Evolutionary conservation across 345 rosid genomes (phyloP).

Genomic region (Corchorus capsularis): DNA sequence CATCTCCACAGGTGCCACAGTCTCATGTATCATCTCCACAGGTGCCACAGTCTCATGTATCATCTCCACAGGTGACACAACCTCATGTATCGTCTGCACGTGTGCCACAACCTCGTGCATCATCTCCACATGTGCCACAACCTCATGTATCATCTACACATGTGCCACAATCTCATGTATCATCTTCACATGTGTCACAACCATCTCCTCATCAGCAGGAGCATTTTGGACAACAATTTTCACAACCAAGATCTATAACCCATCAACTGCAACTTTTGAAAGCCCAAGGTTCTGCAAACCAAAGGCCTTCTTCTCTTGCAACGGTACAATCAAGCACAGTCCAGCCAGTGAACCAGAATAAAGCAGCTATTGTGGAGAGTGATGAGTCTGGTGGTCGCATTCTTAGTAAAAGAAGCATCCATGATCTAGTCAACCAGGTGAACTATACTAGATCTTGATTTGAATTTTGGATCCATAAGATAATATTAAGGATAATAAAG

Average conservation of each 20-base stretch:
- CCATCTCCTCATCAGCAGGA: constrained; percentile 59
- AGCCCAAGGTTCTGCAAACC: constrained; percentile 44
- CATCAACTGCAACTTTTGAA: constrained; percentile 61
- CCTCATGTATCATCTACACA: constrained; percentile 55
- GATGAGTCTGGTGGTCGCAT: constrained; percentile 64
- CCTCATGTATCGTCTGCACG: constrained; percentile 55
- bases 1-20: constrained; percentile 60
- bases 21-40: constrained; percentile 51
- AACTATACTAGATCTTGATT: constrained; percentile 17
- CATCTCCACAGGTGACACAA: constrained; percentile 14
- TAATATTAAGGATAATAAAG: neutral
- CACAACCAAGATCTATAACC: constrained; percentile 58
- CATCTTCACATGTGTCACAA: neutral
- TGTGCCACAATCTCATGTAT: constrained; percentile 40
- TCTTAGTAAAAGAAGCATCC: constrained; percentile 86
- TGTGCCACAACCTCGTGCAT: constrained; percentile 40
- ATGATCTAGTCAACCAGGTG: constrained; percentile 86
- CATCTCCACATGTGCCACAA: constrained; percentile 26
- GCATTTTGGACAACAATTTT: constrained; percentile 55
- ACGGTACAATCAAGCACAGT: constrained; percentile 43
- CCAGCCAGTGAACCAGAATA: constrained; percentile 49
- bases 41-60: constrained; percentile 40
- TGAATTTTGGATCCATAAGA: neutral
- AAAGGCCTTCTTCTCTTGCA: constrained; percentile 57
- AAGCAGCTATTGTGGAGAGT: constrained; percentile 47